These are phyloP conservation scores for Psilocybe cubensis DNA, from an alignment of 768 basidiomycete genomes.

Conservation along the genomic window DNA sequence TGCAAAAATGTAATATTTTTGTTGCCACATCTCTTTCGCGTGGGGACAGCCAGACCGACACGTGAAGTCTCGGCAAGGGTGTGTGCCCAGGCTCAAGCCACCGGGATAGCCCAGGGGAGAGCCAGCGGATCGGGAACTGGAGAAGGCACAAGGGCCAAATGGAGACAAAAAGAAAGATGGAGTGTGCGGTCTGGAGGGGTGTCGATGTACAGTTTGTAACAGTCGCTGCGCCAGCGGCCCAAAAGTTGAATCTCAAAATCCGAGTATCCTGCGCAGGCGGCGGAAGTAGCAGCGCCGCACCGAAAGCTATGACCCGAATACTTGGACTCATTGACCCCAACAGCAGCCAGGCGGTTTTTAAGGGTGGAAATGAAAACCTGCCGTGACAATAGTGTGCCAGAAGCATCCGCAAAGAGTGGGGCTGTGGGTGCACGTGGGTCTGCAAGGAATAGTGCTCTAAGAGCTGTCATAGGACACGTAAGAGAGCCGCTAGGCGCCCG, in stretches of 20 bases:
- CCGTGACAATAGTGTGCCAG: conserved; percentile 11
- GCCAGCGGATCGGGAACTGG: conserved; percentile 12
- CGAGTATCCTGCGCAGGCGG: too few species aligned
- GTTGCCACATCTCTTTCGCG: not conserved
- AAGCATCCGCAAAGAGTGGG: conserved; percentile 12
- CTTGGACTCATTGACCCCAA: conserved; percentile 13
- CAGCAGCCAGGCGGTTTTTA: not conserved
- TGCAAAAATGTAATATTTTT: not conserved
- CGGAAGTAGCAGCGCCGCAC: not conserved
- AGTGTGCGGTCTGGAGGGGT: conserved; percentile 23
- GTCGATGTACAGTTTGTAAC: conserved; percentile 42
- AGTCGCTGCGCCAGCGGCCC: conserved; percentile 38
- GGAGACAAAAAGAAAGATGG: conserved; percentile 22
- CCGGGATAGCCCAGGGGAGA: conserved; percentile 7
- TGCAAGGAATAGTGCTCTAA: not conserved
- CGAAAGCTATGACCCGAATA: conserved; percentile 30
- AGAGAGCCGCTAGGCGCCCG: not conserved
- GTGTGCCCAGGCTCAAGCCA: conserved; percentile 16
- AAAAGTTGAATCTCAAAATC: conserved; percentile 40
- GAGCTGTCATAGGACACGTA: conserved; percentile 4
- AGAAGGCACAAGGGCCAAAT: not conserved
- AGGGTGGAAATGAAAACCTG: conserved; percentile 17
- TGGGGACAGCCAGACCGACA: too few species aligned
- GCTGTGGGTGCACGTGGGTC: not conserved
- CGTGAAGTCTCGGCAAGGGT: not conserved